These are phyloP conservation scores for Grosmannia serpens DNA, from an alignment of 2,329 filamentous ascomycete species.

Conservation along the genomic window DNA sequence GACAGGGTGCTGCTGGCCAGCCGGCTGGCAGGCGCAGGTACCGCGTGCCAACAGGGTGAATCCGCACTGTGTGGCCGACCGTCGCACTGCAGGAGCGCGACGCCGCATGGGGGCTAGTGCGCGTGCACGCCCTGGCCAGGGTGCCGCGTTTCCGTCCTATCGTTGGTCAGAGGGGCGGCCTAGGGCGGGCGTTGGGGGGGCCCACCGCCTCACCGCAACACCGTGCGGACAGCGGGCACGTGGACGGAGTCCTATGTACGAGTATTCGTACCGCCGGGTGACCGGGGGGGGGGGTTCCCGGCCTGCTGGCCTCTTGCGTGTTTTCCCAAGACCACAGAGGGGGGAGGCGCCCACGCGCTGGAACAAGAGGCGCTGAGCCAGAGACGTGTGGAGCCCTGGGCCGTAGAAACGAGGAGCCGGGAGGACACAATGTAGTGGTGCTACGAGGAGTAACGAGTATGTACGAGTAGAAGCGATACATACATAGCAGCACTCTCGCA, in stretches of 20 bases:
- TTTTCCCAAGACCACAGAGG: background rate
- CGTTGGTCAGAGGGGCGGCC: background rate
- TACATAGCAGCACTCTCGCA: no score
- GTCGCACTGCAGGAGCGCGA: background rate
- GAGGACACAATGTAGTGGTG: no score
- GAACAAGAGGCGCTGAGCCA: background rate
- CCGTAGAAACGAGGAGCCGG: background rate
- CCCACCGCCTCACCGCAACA: background rate
- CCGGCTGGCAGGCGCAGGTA: background rate
- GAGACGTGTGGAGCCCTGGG: background rate
- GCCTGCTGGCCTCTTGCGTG: background rate
- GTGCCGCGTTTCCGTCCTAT: background rate
- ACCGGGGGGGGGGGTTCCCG: no score
- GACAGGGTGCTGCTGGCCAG: no score
- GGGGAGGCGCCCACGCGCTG: background rate
- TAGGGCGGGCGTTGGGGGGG: background rate
- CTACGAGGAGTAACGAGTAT: no score
- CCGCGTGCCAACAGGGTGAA: background rate
- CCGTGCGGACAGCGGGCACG: background rate
- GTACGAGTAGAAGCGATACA: no score
- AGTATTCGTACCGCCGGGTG: no score
- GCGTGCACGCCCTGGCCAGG: background rate
- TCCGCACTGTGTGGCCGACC: background rate
- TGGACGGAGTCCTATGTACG: background rate
- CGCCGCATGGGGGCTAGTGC: background rate